These are phyloP conservation scores for Phaeotremella skinneri DNA, from an alignment of 768 basidiomycete species.

Conservation along the genomic window DNA sequence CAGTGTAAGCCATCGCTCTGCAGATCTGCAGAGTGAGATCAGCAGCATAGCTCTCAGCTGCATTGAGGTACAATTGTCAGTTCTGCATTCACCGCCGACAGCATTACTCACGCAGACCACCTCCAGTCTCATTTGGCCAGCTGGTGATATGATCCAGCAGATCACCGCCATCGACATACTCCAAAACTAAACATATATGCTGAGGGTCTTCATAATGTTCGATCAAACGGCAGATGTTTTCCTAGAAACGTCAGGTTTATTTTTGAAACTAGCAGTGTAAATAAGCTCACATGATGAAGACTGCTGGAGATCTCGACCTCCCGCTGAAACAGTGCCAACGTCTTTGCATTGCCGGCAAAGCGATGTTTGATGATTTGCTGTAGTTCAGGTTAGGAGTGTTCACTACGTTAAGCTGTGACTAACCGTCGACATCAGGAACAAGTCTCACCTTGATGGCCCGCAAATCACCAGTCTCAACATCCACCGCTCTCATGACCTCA, in stretches of 20 bases:
- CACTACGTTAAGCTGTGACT: neutral
- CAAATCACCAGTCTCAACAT: constrained; percentile 67
- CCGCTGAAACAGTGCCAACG: constrained; percentile 58
- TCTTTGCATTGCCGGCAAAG: constrained; percentile 42
- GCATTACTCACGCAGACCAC: constrained; percentile 62
- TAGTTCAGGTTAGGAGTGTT: constrained; percentile 27
- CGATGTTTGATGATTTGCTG: constrained; percentile 50
- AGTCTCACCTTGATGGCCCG: constrained; percentile 75
- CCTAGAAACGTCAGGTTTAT: constrained; percentile 41
- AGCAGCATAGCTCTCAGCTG: constrained; percentile 56
- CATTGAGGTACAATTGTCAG: constrained; percentile 41
- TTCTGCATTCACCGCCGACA: constrained; percentile 1
- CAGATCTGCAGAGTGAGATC: constrained; percentile 81
- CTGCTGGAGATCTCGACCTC: constrained; percentile 76
- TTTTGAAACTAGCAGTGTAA: neutral
- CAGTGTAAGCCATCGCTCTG: constrained; percentile 57
- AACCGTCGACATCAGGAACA: too few relatives aligned
- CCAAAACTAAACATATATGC: constrained; percentile 63
- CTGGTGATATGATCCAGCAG: constrained; percentile 70
- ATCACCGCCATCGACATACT: constrained; percentile 84
- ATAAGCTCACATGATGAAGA: constrained; percentile 61
- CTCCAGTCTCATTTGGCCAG: constrained; percentile 31
- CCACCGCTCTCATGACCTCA: constrained; percentile 78
- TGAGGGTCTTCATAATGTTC: constrained; percentile 71
- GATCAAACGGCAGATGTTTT: constrained; percentile 74